phyloP scores from a whole-genome alignment of 2,329 filamentous ascomycete genomes.

The Fonsecaea pugnacius region DNA sequence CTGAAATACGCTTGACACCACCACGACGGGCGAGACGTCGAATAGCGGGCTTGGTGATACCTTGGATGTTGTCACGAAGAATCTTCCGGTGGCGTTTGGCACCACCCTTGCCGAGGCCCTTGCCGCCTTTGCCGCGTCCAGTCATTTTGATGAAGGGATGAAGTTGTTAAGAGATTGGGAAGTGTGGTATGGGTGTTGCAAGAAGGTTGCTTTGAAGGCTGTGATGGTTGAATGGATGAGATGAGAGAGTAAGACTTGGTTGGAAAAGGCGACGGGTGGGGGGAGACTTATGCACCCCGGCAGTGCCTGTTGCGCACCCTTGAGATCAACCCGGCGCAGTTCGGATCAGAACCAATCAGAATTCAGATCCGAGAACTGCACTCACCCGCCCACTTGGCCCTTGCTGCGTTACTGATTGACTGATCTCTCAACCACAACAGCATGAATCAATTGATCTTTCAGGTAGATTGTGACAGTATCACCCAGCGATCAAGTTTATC shows the following conservation, averaged over 20 bases:
- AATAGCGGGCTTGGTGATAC: slow-evolving; percentile 98
- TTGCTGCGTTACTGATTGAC: slow-evolving; percentile 11
- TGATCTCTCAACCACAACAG: slow-evolving; percentile 31
- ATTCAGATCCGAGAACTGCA: slow-evolving; percentile 38
- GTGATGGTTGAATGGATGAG: slow-evolving; percentile 23
- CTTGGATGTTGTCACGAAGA: slow-evolving; percentile 99
- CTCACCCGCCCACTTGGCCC: slow-evolving; percentile 23
- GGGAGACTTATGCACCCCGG: slow-evolving; percentile 32
- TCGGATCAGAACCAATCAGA: slow-evolving; percentile 37
- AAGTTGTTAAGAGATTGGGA: slow-evolving; percentile 35
- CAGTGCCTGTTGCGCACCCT: slow-evolving; percentile 13
- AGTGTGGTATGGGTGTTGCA: slow-evolving; percentile 15
- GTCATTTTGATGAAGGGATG: slow-evolving; percentile 57
- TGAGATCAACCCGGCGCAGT: slow-evolving; percentile 32
- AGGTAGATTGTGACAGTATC: slow-evolving; percentile 3
- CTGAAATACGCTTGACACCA: slow-evolving; percentile 99
- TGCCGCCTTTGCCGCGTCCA: slow-evolving; percentile 85
- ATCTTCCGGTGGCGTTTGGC: slow-evolving; percentile 99
- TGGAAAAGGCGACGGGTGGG: slow-evolving; percentile 28
- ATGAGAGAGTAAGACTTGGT: slow-evolving; percentile 21
- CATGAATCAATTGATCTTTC: slow-evolving; percentile 26
- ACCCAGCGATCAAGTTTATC: slow-evolving; percentile 23
- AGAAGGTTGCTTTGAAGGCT: slow-evolving; percentile 11
- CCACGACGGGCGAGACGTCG: slow-evolving; percentile 98
- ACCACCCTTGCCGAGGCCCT: slow-evolving; percentile 96